Conservation (phyloP, 2,329 filamentous ascomycete species). For the Fusarium ramigenum region DNA sequence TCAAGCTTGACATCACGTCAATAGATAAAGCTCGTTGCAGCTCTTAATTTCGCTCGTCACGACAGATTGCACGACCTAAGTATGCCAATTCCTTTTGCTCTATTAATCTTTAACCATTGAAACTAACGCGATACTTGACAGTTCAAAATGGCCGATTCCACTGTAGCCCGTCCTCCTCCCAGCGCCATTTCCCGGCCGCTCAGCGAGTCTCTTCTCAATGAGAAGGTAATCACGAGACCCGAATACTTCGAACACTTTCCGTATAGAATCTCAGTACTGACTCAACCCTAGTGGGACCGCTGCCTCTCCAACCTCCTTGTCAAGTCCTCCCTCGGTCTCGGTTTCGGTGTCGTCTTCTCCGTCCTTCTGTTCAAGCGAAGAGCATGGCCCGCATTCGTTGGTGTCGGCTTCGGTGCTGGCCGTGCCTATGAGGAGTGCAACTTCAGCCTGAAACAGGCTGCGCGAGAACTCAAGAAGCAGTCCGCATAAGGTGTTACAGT, state of each 20-base stretch:
- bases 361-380: constrained; percentile 98
- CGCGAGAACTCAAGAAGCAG: constrained; percentile 65
- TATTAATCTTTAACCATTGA: constrained; percentile 3
- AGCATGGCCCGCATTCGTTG: constrained; percentile 96
- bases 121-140: constrained; percentile 33
- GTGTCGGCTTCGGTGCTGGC: constrained; percentile 93
- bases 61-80: constrained; percentile 35
- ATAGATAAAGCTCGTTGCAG: constrained; percentile 44
- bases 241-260: not conserved
- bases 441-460: constrained; percentile 73
- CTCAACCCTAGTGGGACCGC: constrained; percentile 83
- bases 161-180: constrained; percentile 59
- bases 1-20: constrained; percentile 50
- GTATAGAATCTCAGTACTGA: constrained; percentile 27
- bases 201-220: constrained; percentile 97
- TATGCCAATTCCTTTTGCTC: constrained; percentile 36
- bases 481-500: constrained; percentile 47
- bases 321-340: constrained; percentile 93
- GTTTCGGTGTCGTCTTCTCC: constrained; percentile 98
- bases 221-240: constrained; percentile 78
- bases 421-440: constrained; percentile 99
- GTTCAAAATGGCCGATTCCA: constrained; percentile 64
- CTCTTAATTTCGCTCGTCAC: constrained; percentile 39
- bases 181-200: constrained; percentile 81
- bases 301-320: constrained; percentile 98